Evolutionary conservation across 345 rosid species (phyloP), one percentile per base, ranked within the genome.

Genomic region (Gossypium herbaceum): DNA sequence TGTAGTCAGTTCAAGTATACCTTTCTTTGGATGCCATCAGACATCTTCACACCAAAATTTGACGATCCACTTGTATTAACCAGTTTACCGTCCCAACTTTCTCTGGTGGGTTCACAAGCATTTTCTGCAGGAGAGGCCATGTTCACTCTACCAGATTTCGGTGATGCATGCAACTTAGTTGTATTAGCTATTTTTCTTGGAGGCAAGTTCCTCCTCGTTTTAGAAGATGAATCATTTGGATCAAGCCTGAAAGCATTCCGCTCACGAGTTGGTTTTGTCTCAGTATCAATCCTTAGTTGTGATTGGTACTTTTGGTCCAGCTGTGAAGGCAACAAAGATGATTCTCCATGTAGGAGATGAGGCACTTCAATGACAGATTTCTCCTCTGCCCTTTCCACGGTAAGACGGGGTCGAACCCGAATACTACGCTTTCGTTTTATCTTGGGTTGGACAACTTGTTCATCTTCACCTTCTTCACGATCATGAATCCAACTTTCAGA

Each of bases 401-500:
- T 79, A 56, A 86, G 97, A 70, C 98, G 95, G 48, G 98, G 97
- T 62, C 99, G 90, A 80, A 90, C 57, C 68, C 99, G 89, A 79
- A 92, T 86, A 79, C 99, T 96, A n/a, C 97, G 97, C 77, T 96
- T 96, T 71, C 99, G 82, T 88, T 89, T 93, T 78, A 96, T 89
- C 84, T 84, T 96, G 65, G 99, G 99, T 80, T 93, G 99, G 78
- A 93, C 75, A 85, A 96, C 99, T 84, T 93, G 99, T 73, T 96
- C 98, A 69, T 93, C 98, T 83, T 92, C 99, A 71, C 91, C 97
- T 84, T 92, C 98, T 39, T 92, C 98, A 3, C 93, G 97, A 68
- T 92, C 98, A 79, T 90, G 97, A 68, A 86, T 86, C 98, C 94
- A 92, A 86, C 95, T 96, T 82, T 92, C 97, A 73, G 99, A 96